Evolutionary conservation across 331 rosid species (phyloP).

Genomic region (Quercus lobata): DNA sequence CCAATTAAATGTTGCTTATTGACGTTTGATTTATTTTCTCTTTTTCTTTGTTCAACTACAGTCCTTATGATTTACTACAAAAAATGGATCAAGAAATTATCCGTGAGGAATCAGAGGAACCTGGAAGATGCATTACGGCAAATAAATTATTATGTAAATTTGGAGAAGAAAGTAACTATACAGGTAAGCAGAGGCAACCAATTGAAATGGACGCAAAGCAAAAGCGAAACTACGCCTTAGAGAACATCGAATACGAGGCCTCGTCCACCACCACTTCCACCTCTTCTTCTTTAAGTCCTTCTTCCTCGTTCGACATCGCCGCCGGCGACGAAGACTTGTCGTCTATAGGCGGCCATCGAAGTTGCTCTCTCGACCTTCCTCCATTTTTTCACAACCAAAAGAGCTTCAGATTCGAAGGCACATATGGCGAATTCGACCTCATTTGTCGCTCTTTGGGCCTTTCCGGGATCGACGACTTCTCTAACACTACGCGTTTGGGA

Average conservation of each 20-base stretch:
- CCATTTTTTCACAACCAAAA: neutral
- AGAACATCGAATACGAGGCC: slow-evolving; percentile 32
- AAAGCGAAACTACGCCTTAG: slow-evolving; percentile 36
- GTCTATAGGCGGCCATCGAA: neutral
- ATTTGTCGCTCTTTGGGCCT: slow-evolving; percentile 52
- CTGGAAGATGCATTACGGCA: too few species aligned
- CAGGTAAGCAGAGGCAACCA: neutral
- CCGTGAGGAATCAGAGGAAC: too few species aligned
- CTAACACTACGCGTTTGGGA: neutral
- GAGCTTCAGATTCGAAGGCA: slow-evolving; percentile 40
- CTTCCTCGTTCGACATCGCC: slow-evolving; percentile 4
- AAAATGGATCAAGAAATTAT: too few species aligned
- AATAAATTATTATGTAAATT: too few species aligned
- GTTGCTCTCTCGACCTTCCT: neutral
- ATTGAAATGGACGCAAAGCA: slow-evolving; percentile 34
- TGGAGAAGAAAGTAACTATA: too few species aligned
- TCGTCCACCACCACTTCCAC: neutral
- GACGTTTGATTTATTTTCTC: too few species aligned
- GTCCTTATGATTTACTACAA: too few species aligned
- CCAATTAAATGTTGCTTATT: too few species aligned
- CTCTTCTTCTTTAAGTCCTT: neutral
- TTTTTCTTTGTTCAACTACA: too few species aligned
- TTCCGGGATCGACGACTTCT: slow-evolving; percentile 57
- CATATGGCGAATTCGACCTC: slow-evolving; percentile 54
- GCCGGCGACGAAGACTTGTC: neutral